phyloP scores from a whole-genome alignment of 495 filamentous ascomycete species.

The Neurospora sp. region DNA sequence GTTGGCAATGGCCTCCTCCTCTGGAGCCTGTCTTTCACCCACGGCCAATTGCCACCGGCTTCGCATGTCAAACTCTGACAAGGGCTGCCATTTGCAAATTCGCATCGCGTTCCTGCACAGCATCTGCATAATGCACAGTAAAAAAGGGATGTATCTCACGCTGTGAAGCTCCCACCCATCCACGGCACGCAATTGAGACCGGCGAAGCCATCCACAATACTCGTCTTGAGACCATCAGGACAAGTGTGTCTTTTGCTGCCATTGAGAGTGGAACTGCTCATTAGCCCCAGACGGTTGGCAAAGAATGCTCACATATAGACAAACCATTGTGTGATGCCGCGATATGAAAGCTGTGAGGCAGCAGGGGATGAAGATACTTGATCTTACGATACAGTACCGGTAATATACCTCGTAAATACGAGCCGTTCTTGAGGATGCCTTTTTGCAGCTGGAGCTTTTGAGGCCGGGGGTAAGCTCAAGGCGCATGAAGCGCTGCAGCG shows the following conservation, averaged over 20 bases:
- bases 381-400: neutral
- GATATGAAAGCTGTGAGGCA: neutral
- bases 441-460: neutral
- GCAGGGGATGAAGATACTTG: neutral
- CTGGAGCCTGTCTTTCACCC: neutral
- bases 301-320: neutral
- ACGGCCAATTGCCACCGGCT: neutral
- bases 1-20: neutral
- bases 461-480: neutral
- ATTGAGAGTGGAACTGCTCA: neutral
- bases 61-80: neutral
- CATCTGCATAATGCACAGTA: neutral
- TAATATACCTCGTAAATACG: neutral
- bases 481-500: neutral
- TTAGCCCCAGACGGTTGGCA: neutral
- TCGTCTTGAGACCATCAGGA: neutral
- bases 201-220: neutral
- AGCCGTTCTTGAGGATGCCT: neutral
- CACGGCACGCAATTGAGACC: neutral
- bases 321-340: neutral
- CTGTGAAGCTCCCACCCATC: neutral
- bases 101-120: neutral
- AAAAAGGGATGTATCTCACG: neutral
- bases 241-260: neutral
- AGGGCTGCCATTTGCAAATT: neutral